Conservation (phyloP, 1,284 basidiomycete species). For the Fereydounia khargensis region DNA sequence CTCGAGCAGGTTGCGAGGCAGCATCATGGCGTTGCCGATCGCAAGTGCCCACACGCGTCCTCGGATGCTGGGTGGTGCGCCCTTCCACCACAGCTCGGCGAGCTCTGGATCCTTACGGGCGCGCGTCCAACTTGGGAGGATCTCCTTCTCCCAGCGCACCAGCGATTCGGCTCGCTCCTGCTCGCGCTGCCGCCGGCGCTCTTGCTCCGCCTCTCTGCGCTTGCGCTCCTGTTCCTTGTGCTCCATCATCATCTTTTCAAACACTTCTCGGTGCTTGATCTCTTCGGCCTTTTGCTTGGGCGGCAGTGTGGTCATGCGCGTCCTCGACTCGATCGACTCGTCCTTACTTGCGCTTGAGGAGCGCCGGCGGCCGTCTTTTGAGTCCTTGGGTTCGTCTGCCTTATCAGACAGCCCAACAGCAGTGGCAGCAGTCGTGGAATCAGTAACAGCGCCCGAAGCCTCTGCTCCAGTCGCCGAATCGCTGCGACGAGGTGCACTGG, state of each 20-base stretch:
- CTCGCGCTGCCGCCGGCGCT: slow-evolving; percentile 12
- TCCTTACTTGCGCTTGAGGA: slow-evolving; percentile 11
- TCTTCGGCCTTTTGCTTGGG: slow-evolving; percentile 81
- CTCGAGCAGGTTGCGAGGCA: slow-evolving; percentile 60
- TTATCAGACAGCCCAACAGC: slow-evolving; percentile 29
- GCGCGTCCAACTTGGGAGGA: slow-evolving; percentile 78
- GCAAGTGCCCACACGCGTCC: slow-evolving; percentile 83
- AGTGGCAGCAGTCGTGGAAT: neutral
- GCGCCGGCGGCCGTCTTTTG: slow-evolving; percentile 15
- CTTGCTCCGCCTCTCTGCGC: slow-evolving; percentile 29
- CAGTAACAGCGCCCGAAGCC: neutral
- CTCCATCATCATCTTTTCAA: slow-evolving; percentile 84
- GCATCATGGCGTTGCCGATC: slow-evolving; percentile 80
- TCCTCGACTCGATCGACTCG: slow-evolving; percentile 60
- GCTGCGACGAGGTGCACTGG: no score
- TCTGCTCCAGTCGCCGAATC: slow-evolving; percentile 9
- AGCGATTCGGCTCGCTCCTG: slow-evolving; percentile 67
- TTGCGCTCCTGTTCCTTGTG: slow-evolving; percentile 36
- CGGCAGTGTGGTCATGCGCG: slow-evolving; percentile 74
- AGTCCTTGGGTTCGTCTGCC: slow-evolving; percentile 13
- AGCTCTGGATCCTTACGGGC: slow-evolving; percentile 68
- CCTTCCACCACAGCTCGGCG: slow-evolving; percentile 83
- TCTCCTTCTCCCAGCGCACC: slow-evolving; percentile 72
- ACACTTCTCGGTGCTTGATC: slow-evolving; percentile 77
- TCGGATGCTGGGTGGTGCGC: slow-evolving; percentile 80